These are phyloP conservation scores for Hypoxylon lenormandii DNA, from an alignment of 495 filamentous ascomycete species.

Conservation along the genomic window DNA sequence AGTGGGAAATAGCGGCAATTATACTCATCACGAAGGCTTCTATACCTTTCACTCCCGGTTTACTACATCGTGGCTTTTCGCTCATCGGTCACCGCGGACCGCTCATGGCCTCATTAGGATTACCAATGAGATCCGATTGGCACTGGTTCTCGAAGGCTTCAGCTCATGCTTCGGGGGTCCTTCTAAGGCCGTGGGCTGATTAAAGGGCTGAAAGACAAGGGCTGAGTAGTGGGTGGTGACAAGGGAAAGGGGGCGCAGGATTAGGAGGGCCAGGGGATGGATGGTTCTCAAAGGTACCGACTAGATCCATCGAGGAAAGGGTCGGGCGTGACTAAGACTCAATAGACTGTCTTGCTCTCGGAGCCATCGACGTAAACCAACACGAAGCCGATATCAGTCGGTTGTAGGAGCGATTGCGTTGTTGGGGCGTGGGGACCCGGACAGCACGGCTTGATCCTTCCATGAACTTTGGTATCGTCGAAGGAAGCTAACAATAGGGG, in stretches of 20 bases:
- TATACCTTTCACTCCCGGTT: background rate
- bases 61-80: background rate
- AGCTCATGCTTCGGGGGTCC: background rate
- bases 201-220: background rate
- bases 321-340: background rate
- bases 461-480: background rate
- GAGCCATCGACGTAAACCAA: background rate
- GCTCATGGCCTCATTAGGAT: background rate
- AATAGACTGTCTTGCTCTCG: background rate
- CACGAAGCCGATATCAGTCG: slow-evolving; percentile 1
- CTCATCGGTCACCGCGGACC: slow-evolving; percentile 1
- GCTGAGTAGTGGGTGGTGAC: background rate
- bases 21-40: background rate
- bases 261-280: background rate
- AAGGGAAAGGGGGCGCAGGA: slow-evolving; percentile 1
- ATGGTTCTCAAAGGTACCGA: background rate
- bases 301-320: background rate
- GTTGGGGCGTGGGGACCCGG: background rate
- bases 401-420: background rate
- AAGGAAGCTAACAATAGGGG: background rate
- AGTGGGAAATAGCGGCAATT: background rate
- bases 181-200: background rate
- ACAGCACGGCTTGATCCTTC: slow-evolving; percentile 1
- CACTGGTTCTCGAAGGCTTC: background rate
- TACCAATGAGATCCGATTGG: background rate